Evolutionary conservation across 1,284 basidiomycete species (phyloP).

Genomic region (Pseudozyma pruni): DNA sequence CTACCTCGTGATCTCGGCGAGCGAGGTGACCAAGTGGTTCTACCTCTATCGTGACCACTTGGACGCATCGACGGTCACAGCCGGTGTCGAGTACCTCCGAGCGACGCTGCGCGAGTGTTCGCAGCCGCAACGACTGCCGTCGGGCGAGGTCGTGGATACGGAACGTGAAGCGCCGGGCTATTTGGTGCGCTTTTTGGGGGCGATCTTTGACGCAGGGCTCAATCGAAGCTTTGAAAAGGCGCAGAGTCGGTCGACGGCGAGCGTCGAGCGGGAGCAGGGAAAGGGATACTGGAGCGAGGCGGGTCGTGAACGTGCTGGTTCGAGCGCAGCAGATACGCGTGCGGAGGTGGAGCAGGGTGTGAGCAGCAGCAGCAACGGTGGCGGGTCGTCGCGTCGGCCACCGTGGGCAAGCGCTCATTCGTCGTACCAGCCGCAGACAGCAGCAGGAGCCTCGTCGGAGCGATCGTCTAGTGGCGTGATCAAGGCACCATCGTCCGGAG

Average conservation of each 20-base stretch:
- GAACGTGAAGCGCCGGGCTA: slow-evolving; percentile 49
- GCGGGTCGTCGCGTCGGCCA: slow-evolving; percentile 4
- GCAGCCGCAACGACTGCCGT: slow-evolving; percentile 35
- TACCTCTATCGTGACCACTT: slow-evolving; percentile 43
- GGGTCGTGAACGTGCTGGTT: slow-evolving; percentile 2
- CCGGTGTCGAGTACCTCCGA: slow-evolving; percentile 26
- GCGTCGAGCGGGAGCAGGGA: slow-evolving; percentile 4
- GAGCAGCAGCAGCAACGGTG: not conserved
- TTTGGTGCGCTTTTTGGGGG: slow-evolving; percentile 35
- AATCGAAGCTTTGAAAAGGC: slow-evolving; percentile 35
- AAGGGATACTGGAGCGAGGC: slow-evolving; percentile 7
- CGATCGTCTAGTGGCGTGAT: not conserved
- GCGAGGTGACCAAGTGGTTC: slow-evolving; percentile 45
- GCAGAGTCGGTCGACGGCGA: slow-evolving; percentile 5
- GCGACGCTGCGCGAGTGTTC: slow-evolving; percentile 32
- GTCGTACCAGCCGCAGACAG: slow-evolving; percentile 10
- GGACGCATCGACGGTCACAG: slow-evolving; percentile 21
- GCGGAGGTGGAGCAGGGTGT: slow-evolving; percentile 2
- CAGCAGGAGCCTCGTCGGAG: slow-evolving; percentile 1
- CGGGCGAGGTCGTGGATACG: slow-evolving; percentile 41
- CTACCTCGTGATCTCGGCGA: slow-evolving; percentile 44
- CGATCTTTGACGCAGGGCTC: slow-evolving; percentile 38
- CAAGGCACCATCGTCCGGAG: slow-evolving; percentile 1
- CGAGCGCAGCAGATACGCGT: slow-evolving; percentile 8
- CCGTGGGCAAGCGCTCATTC: slow-evolving; percentile 11